These are phyloP conservation scores for Ophiostoma populinum DNA, from an alignment of 2,329 filamentous ascomycete genomes.

Conservation along the genomic window DNA sequence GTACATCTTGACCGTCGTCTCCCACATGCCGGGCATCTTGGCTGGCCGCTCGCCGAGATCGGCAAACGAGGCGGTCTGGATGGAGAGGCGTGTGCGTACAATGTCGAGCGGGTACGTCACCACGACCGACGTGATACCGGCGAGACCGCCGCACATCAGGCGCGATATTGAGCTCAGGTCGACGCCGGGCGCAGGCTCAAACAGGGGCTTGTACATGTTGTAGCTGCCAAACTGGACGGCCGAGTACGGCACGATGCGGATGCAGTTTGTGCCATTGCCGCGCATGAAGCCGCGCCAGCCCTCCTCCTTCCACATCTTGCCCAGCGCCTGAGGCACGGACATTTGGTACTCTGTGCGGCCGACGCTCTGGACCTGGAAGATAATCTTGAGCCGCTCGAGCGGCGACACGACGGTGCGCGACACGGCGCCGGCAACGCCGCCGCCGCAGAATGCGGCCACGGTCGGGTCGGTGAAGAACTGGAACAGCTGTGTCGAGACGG, in stretches of 20 bases:
- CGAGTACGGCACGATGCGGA: conserved; percentile 94
- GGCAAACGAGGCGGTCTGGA: conserved; percentile 93
- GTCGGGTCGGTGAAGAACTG: conserved; percentile 61
- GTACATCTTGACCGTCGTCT: conserved; percentile 70
- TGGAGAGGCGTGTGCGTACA: conserved; percentile 84
- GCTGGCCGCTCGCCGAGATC: conserved; percentile 46
- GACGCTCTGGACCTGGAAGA: conserved; percentile 89
- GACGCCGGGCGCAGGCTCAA: conserved; percentile 57
- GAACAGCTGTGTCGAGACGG: conserved; percentile 20
- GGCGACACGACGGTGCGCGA: conserved; percentile 94
- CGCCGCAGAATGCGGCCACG: conserved; percentile 80
- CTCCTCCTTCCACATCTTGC: conserved; percentile 93
- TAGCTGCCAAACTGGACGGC: conserved; percentile 97
- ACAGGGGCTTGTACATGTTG: conserved; percentile 87
- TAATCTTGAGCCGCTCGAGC: conserved; percentile 86
- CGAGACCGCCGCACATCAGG: conserved; percentile 75
- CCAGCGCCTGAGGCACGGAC: conserved; percentile 72
- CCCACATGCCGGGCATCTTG: conserved; percentile 83
- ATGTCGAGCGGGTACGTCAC: conserved; percentile 96
- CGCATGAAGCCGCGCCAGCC: conserved; percentile 96
- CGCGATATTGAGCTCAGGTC: conserved; percentile 59
- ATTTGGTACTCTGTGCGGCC: conserved; percentile 87
- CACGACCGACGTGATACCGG: conserved; percentile 88
- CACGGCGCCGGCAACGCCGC: conserved; percentile 89
- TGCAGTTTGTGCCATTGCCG: conserved; percentile 95